Conservation (phyloP, 352 stramenopile genomes). For the Thalassiosira exigua region DNA sequence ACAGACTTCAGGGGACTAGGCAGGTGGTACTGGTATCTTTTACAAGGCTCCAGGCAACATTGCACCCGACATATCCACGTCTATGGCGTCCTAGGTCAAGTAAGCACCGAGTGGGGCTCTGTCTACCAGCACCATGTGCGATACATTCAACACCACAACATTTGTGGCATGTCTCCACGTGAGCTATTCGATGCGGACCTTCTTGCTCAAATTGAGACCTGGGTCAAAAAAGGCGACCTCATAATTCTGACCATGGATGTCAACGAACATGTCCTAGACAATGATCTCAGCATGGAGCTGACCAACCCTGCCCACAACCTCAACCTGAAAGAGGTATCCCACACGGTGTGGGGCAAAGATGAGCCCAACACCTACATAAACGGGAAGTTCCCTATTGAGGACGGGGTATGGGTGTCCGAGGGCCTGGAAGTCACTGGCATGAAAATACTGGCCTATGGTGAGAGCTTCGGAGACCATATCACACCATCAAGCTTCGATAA, state of each 20-base stretch:
- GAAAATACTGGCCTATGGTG: conserved; percentile 18
- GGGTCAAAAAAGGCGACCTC: background rate
- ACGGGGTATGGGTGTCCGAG: conserved; percentile 15
- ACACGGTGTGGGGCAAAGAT: background rate
- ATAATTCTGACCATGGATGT: conserved; percentile 4
- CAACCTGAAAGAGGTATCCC: background rate
- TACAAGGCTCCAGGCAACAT: background rate
- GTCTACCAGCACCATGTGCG: conserved; percentile 2
- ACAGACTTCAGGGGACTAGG: background rate
- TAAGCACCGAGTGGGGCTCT: no score
- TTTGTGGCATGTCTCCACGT: no score
- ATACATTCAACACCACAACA: background rate
- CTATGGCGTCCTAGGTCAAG: background rate
- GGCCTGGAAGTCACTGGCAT: conserved; percentile 25
- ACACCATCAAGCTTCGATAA: no score
- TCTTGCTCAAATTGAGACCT: background rate
- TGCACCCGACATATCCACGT: background rate
- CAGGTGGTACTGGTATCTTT: background rate
- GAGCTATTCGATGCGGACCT: conserved; percentile 3
- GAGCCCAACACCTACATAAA: conserved; percentile 26
- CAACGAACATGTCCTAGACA: conserved; percentile 35
- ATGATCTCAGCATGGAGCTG: no score
- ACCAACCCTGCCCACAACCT: background rate
- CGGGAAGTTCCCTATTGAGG: conserved; percentile 27
- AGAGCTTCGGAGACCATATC: conserved; percentile 35